A percentile compares a stretch with the other conserved stretches of the same genome.
Conservation (phyloP, 2,329 filamentous ascomycete genomes). For the Penicillium frequentans region DNA sequence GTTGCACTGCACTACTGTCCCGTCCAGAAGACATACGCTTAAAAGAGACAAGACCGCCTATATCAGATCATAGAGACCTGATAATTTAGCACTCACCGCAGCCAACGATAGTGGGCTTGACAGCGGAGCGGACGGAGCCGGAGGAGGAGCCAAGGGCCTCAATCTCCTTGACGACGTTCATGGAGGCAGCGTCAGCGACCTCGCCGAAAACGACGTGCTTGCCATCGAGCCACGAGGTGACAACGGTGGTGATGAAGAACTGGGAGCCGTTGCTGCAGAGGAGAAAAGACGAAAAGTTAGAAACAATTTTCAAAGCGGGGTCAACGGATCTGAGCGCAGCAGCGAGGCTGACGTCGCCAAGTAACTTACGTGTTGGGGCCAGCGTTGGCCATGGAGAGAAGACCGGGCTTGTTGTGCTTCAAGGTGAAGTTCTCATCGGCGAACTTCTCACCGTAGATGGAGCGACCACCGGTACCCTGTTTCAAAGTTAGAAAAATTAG, state of each 20-base stretch:
- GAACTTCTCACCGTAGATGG: slow-evolving; percentile 95
- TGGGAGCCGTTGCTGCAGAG: slow-evolving; percentile 63
- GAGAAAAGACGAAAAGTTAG: neutral
- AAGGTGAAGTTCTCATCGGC: slow-evolving; percentile 85
- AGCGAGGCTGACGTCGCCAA: neutral
- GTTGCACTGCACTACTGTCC: neutral
- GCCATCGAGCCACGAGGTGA: slow-evolving; percentile 66
- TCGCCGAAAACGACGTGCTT: slow-evolving; percentile 70
- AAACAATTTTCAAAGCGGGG: neutral
- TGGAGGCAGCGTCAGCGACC: slow-evolving; percentile 57
- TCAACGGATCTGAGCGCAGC: slow-evolving; percentile 2
- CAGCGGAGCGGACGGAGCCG: slow-evolving; percentile 53
- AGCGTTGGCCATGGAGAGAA: slow-evolving; percentile 94
- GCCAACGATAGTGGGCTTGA: slow-evolving; percentile 56
- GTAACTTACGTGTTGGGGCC: slow-evolving; percentile 78
- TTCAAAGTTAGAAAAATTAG: slow-evolving; percentile 15
- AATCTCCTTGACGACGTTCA: slow-evolving; percentile 58
- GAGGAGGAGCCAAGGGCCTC: slow-evolving; percentile 58
- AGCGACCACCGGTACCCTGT: slow-evolving; percentile 86
- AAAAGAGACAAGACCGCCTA: slow-evolving; percentile 11
- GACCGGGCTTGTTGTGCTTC: slow-evolving; percentile 72
- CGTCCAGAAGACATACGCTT: slow-evolving; percentile 6
- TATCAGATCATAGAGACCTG: slow-evolving; percentile 7
- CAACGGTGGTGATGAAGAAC: slow-evolving; percentile 71
- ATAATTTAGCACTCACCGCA: slow-evolving; percentile 48